Conservation (phyloP, 2,329 filamentous ascomycete genomes). For the Fusarium clavum region DNA sequence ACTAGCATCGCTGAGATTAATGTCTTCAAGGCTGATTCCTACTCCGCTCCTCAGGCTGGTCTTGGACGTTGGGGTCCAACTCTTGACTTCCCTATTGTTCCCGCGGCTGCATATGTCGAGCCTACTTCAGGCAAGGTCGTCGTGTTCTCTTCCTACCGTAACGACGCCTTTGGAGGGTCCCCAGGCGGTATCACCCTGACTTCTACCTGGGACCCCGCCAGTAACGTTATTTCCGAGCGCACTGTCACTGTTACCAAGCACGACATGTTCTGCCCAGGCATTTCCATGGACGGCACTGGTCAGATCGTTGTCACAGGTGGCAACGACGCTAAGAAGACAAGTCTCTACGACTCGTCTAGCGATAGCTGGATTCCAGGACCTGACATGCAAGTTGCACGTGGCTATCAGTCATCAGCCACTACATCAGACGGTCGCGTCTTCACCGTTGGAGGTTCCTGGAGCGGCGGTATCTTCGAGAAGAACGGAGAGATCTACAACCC, state of each 20-base stretch:
- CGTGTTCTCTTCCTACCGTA: slow-evolving; percentile 19
- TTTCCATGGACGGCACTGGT: slow-evolving; percentile 61
- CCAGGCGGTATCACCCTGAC: slow-evolving; percentile 21
- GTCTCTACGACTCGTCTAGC: slow-evolving; percentile 54
- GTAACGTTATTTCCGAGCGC: slow-evolving; percentile 1
- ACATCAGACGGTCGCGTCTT: slow-evolving; percentile 23
- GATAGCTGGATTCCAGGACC: slow-evolving; percentile 23
- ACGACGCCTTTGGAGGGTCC: slow-evolving; percentile 4
- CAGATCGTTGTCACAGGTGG: slow-evolving; percentile 66
- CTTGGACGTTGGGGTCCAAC: slow-evolving; percentile 29
- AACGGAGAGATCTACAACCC: slow-evolving; percentile 31
- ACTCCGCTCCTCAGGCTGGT: neutral
- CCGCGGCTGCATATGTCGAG: slow-evolving; percentile 32
- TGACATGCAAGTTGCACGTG: slow-evolving; percentile 19
- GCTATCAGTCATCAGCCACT: slow-evolving; percentile 27
- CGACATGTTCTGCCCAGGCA: slow-evolving; percentile 69
- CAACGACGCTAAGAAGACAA: slow-evolving; percentile 60
- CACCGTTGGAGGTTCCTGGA: slow-evolving; percentile 34
- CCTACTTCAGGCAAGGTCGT: slow-evolving; percentile 27
- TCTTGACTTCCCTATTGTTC: slow-evolving; percentile 33
- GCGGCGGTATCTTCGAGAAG: slow-evolving; percentile 11
- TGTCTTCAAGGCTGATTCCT: slow-evolving; percentile 23
- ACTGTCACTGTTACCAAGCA: slow-evolving; percentile 57
- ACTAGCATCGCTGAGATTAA: slow-evolving; percentile 35
- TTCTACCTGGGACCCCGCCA: slow-evolving; percentile 21